These are phyloP conservation scores for Zymoseptoria crescenta DNA, from an alignment of 2,329 filamentous ascomycete genomes.

Conservation along the genomic window DNA sequence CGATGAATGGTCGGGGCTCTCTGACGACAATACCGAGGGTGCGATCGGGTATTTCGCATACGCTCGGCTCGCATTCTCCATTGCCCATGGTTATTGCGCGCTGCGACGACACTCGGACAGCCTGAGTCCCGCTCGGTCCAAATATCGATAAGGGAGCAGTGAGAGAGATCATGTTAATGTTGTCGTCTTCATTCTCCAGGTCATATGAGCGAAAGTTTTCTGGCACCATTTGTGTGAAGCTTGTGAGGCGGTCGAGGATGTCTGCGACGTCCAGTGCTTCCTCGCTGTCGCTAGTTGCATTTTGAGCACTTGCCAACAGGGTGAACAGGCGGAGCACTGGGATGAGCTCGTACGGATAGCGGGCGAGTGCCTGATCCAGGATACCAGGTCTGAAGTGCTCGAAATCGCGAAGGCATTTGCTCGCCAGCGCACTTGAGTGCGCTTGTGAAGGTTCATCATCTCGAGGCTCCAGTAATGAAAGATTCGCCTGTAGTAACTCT, in stretches of 20 bases:
- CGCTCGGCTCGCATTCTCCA: background rate
- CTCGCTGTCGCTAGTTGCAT: background rate
- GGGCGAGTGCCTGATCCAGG: constrained; percentile 61
- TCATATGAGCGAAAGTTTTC: constrained; percentile 64
- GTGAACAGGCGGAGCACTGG: constrained; percentile 54
- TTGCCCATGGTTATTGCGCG: constrained; percentile 3
- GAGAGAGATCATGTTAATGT: constrained; percentile 69
- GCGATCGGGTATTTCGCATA: constrained; percentile 38
- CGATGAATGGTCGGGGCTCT: constrained; percentile 66
- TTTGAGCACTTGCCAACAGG: constrained; percentile 13
- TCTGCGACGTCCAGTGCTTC: constrained; percentile 39
- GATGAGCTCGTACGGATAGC: constrained; percentile 78
- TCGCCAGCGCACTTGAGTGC: constrained; percentile 29
- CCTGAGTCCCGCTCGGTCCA: constrained; percentile 17
- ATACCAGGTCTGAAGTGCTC: constrained; percentile 47
- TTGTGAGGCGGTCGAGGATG: constrained; percentile 61
- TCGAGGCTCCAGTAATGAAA: constrained; percentile 49
- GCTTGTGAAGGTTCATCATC: constrained; percentile 2
- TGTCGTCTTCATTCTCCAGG: constrained; percentile 76
- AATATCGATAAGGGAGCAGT: constrained; percentile 58
- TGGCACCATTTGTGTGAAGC: constrained; percentile 71
- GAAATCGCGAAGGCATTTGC: constrained; percentile 50
- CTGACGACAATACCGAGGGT: constrained; percentile 66
- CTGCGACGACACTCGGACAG: background rate
- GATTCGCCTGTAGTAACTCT: constrained; percentile 59